These are phyloP conservation scores for Ophidiomyces ophidiicola DNA, from an alignment of 2,329 filamentous ascomycete genomes.

Conservation along the genomic window DNA sequence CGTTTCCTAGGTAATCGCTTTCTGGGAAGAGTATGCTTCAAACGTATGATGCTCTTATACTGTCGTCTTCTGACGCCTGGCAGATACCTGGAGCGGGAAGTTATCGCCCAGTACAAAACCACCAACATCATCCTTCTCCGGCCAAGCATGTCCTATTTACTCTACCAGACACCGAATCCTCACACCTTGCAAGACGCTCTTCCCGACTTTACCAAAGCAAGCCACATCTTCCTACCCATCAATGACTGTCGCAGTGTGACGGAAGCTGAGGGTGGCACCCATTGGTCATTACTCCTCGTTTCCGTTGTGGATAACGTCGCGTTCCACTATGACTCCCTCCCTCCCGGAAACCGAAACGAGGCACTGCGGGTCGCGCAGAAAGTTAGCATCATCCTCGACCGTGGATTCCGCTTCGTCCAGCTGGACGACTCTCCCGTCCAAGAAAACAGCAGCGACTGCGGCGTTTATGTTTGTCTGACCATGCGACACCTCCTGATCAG, in stretches of 20 bases:
- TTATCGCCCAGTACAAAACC: slow-evolving; percentile 64
- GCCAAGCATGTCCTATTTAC: slow-evolving; percentile 82
- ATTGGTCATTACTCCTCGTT: slow-evolving; percentile 90
- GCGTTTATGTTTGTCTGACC: slow-evolving; percentile 86
- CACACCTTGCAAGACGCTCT: slow-evolving; percentile 53
- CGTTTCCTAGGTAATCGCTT: slow-evolving; percentile 67
- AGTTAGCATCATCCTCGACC: slow-evolving; percentile 55
- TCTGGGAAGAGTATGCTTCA: slow-evolving; percentile 78
- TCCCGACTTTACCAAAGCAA: slow-evolving; percentile 66
- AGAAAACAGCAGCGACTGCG: slow-evolving; percentile 84
- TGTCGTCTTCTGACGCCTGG: slow-evolving; percentile 14
- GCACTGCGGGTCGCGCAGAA: slow-evolving; percentile 58
- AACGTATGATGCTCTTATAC: slow-evolving; percentile 5
- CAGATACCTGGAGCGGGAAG: slow-evolving; percentile 76
- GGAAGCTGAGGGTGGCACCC: slow-evolving; percentile 75
- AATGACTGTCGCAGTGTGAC: slow-evolving; percentile 72
- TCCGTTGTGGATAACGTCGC: slow-evolving; percentile 77
- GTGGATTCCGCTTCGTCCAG: slow-evolving; percentile 59
- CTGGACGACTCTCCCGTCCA: slow-evolving; percentile 80
- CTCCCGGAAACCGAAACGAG: slow-evolving; percentile 61
- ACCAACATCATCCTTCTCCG: slow-evolving; percentile 82
- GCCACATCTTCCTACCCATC: slow-evolving; percentile 90
- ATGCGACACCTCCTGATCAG: slow-evolving; percentile 91
- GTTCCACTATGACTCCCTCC: slow-evolving; percentile 91
- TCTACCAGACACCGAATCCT: slow-evolving; percentile 59